These are phyloP conservation scores for Coemansia sp. DNA, from an alignment of 192 early-diverging fungal genomes.

Conservation along the genomic window DNA sequence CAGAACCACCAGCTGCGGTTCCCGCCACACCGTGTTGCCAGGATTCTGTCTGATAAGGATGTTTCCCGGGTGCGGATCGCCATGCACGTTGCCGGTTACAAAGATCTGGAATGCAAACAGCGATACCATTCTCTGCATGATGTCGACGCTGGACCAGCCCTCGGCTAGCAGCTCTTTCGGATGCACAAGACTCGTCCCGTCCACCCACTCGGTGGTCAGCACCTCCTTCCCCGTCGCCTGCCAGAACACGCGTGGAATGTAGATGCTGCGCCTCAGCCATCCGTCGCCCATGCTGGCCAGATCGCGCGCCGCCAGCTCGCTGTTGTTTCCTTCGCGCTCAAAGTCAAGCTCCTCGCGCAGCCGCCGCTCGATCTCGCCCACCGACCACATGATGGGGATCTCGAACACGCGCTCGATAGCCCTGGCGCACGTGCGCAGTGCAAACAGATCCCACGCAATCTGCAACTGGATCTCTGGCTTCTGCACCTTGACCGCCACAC, in stretches of 20 bases:
- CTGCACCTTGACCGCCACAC: constrained; percentile 91
- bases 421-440: constrained; percentile 62
- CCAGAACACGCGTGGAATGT: constrained; percentile 80
- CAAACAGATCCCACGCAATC: constrained; percentile 81
- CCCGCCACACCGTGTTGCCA: constrained; percentile 14
- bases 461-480: constrained; percentile 86
- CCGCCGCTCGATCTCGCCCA: constrained; percentile 71
- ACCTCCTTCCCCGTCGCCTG: constrained; percentile 69
- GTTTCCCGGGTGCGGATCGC: constrained; percentile 87
- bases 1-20: constrained; percentile 75
- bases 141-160: constrained; percentile 39
- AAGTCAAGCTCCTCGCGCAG: constrained; percentile 87
- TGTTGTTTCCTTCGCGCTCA: constrained; percentile 80
- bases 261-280: constrained; percentile 55
- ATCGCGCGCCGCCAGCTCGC: constrained; percentile 60
- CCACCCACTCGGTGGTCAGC: constrained; percentile 89
- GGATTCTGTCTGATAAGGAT: constrained; percentile 77
- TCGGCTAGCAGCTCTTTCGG: constrained; percentile 32
- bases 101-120: constrained; percentile 90
- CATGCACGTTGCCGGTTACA: constrained; percentile 82
- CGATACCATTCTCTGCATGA: constrained; percentile 75
- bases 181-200: constrained; percentile 74
- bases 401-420: constrained; percentile 80
- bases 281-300: constrained; percentile 55
- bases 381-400: constrained; percentile 77